Conservation (phyloP, 306 rosid genomes). For the Phaseolus lunatus region DNA sequence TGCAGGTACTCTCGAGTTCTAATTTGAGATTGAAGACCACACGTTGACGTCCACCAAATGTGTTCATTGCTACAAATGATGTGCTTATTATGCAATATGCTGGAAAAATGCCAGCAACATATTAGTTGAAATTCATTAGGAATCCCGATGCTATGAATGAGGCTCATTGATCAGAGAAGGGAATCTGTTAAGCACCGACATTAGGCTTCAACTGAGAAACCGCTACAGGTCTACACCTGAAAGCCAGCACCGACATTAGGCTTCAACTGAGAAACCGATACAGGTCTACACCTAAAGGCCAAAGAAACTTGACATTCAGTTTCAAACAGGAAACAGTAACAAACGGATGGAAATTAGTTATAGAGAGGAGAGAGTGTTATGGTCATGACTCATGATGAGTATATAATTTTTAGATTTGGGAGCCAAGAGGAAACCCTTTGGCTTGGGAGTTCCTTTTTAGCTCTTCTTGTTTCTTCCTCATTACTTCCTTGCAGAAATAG, state of each 20-base stretch:
- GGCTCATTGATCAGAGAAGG: too few species aligned
- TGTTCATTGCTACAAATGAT: not conserved
- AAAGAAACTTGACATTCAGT: not conserved
- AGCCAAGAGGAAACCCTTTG: not conserved
- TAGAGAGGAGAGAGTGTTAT: not conserved
- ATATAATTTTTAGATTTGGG: not conserved
- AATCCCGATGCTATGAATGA: too few species aligned
- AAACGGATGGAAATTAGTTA: not conserved
- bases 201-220: too few species aligned
- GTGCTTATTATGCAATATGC: constrained; percentile 3
- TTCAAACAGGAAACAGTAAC: not conserved
- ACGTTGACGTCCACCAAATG: too few species aligned
- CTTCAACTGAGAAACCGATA: not conserved
- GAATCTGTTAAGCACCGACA: not conserved
- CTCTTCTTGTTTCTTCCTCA: not conserved
- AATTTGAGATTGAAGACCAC: too few species aligned
- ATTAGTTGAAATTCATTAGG: not conserved
- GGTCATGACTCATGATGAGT: not conserved
- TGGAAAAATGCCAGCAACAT: not conserved
- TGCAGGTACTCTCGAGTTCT: too few species aligned
- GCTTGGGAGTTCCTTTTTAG: not conserved
- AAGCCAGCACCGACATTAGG: too few species aligned
- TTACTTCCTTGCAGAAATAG: not conserved
- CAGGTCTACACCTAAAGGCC: not conserved
- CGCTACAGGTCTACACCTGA: too few species aligned